phyloP scores from a whole-genome alignment of 2,329 filamentous ascomycete species.

The Colletotrichum chrysophilum region DNA sequence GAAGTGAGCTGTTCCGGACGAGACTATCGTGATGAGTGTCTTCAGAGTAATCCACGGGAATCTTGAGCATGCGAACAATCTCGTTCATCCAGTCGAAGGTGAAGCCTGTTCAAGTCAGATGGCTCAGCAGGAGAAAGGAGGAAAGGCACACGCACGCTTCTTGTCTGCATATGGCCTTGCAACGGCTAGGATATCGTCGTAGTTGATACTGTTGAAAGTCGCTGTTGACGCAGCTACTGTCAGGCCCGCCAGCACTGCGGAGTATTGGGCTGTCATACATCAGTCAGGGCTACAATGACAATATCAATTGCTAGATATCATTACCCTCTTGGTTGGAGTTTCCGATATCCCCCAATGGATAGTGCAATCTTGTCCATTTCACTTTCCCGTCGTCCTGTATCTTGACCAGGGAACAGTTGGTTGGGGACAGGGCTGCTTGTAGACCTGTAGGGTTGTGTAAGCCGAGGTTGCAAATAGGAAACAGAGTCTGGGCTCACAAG shows the following conservation, averaged over 20 bases:
- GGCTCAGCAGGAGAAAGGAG: neutral
- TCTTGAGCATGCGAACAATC: constrained; percentile 71
- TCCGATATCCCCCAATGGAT: constrained; percentile 53
- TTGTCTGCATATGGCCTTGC: constrained; percentile 55
- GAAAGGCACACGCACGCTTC: constrained; percentile 32
- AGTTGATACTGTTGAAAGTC: constrained; percentile 53
- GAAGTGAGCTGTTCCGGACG: constrained; percentile 74
- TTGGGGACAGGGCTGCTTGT: constrained; percentile 67
- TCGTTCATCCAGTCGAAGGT: constrained; percentile 68
- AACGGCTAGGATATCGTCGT: constrained; percentile 76
- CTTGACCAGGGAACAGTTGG: constrained; percentile 62
- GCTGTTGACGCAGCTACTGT: constrained; percentile 56
- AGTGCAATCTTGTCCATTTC: constrained; percentile 62
- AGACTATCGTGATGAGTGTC: constrained; percentile 75
- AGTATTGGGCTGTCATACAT: constrained; percentile 51
- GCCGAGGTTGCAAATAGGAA: neutral
- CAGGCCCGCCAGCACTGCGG: constrained; percentile 66
- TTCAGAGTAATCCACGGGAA: constrained; percentile 82
- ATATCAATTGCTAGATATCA: constrained; percentile 14
- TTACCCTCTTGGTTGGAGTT: constrained; percentile 55
- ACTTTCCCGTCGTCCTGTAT: constrained; percentile 63
- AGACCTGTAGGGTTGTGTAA: constrained; percentile 45
- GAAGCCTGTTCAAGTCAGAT: constrained; percentile 50
- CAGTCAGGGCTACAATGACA: neutral
- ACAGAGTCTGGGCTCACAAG: constrained; percentile 54